These are phyloP conservation scores for Penicillium alfredii DNA, from an alignment of 495 filamentous ascomycete species.

Conservation along the genomic window DNA sequence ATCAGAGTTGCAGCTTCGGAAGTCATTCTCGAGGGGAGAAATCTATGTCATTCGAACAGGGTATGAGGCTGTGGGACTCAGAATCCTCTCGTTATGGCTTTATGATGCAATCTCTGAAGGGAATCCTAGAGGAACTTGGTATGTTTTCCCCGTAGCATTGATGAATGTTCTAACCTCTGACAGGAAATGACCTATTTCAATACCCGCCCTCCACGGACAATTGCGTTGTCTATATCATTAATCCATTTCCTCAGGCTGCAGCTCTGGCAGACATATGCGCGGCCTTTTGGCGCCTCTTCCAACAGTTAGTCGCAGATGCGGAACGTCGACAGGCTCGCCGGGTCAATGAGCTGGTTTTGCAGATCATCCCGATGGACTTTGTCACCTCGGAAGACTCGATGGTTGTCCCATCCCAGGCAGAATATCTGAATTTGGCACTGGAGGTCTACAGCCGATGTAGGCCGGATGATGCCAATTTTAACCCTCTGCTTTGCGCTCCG, in stretches of 20 bases:
- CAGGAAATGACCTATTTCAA: constrained; percentile 40
- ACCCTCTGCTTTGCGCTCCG: constrained; percentile 48
- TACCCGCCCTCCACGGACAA: constrained; percentile 48
- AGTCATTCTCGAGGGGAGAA: constrained; percentile 54
- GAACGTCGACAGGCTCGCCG: constrained; percentile 45
- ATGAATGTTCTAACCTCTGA: constrained; percentile 16
- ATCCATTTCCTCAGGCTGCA: constrained; percentile 59
- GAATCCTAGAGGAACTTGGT: constrained; percentile 41
- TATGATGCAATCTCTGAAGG: constrained; percentile 33
- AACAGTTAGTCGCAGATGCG: constrained; percentile 53
- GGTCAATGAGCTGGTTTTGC: constrained; percentile 68
- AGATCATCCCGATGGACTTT: constrained; percentile 70
- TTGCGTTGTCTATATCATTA: constrained; percentile 81
- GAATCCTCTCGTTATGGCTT: constrained; percentile 27
- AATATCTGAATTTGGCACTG: constrained; percentile 63
- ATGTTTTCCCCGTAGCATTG: constrained; percentile 14
- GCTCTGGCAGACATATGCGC: constrained; percentile 71
- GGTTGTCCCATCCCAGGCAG: constrained; percentile 58
- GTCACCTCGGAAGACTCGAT: constrained; percentile 61
- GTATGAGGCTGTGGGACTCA: constrained; percentile 51
- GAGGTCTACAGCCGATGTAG: constrained; percentile 86
- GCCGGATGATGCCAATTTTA: constrained; percentile 41
- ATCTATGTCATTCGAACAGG: constrained; percentile 47
- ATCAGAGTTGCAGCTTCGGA: constrained; percentile 76
- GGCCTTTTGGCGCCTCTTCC: constrained; percentile 70